A percentile compares a stretch with the other conserved stretches of the same genome.
phyloP scores from a whole-genome alignment of 495 filamentous ascomycete species.

The Xylaria curta region DNA sequence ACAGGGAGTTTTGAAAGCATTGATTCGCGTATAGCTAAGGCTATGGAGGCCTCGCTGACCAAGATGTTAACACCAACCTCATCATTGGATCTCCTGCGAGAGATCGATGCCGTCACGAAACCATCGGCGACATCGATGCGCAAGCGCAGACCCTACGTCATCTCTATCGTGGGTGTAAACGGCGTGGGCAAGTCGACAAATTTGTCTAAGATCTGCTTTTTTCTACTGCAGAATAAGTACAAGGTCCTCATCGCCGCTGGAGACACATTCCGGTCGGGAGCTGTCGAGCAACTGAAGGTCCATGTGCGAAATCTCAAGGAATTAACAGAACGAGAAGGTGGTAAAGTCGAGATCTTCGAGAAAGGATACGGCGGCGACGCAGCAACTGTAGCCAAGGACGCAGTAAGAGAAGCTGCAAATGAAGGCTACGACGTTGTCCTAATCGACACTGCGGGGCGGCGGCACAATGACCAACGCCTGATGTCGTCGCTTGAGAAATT shows the following conservation, averaged over 20 bases:
- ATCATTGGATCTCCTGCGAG: conserved; percentile 90
- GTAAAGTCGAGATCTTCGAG: conserved; percentile 87
- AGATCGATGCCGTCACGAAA: conserved; percentile 80
- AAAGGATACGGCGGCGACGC: conserved; percentile 98
- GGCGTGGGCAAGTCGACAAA: conserved; percentile 98
- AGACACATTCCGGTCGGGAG: conserved; percentile 96
- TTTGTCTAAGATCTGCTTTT: conserved; percentile 94
- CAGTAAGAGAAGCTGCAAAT: conserved; percentile 76
- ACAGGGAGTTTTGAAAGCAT: conserved; percentile 93
- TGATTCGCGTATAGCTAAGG: conserved; percentile 77
- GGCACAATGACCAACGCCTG: conserved; percentile 92
- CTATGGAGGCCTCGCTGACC: conserved; percentile 87
- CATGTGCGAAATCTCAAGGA: conserved; percentile 91
- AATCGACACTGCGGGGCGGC: conserved; percentile 93
- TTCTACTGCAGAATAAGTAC: conserved; percentile 95
- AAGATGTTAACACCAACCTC: conserved; percentile 96
- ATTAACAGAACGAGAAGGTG: conserved; percentile 79
- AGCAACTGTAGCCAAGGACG: conserved; percentile 92
- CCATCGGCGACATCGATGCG: conserved; percentile 62
- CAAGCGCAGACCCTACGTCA: conserved; percentile 83
- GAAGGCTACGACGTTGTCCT: conserved; percentile 90
- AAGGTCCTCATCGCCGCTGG: conserved; percentile 94
- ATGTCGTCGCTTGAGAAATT: conserved; percentile 98
- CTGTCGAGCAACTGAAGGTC: conserved; percentile 94
- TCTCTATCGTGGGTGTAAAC: conserved; percentile 97